Percentiles rank a stretch among this genome's conserved stretches.
These are phyloP conservation scores for Suhomyces coccinellae DNA, from an alignment of 1,139 yeast species.

Conservation along the genomic window DNA sequence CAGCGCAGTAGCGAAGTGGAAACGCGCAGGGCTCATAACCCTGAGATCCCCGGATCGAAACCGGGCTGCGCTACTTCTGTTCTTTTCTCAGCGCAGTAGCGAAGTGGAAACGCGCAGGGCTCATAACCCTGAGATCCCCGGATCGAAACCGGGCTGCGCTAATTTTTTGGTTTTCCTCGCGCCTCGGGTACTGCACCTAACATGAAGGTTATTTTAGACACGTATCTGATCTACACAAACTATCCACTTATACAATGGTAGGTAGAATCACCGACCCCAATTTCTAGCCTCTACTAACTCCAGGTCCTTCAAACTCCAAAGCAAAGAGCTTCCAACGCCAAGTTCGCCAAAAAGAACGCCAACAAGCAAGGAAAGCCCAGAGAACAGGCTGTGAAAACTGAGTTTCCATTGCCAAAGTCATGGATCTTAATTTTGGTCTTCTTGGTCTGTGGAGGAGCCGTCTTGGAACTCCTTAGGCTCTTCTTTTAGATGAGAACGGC, in stretches of 20 bases:
- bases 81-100: conserved; percentile 70
- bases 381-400: conserved; percentile 31
- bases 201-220: conserved; percentile 6
- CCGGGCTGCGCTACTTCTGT: conserved; percentile 84
- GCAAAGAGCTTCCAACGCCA: conserved; percentile 82
- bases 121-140: conserved; percentile 99
- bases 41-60: conserved; percentile 99
- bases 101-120: conserved; percentile 99
- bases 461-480: conserved; percentile 63
- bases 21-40: conserved; percentile 99
- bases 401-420: conserved; percentile 53
- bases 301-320: conserved; percentile 70
- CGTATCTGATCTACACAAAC: conserved; percentile 7
- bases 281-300: conserved; percentile 10
- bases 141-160: conserved; percentile 99
- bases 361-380: conserved; percentile 67
- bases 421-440: conserved; percentile 68
- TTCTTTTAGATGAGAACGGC: conserved; percentile 21
- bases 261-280: background rate
- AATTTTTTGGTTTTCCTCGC: conserved; percentile 21
- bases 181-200: conserved; percentile 3
- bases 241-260: conserved; percentile 9
- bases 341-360: conserved; percentile 73
- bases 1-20: conserved; percentile 98
- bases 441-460: conserved; percentile 79